phyloP scores from a whole-genome alignment of 2,329 filamentous ascomycete species.

The Pseudocercospora crystallina region DNA sequence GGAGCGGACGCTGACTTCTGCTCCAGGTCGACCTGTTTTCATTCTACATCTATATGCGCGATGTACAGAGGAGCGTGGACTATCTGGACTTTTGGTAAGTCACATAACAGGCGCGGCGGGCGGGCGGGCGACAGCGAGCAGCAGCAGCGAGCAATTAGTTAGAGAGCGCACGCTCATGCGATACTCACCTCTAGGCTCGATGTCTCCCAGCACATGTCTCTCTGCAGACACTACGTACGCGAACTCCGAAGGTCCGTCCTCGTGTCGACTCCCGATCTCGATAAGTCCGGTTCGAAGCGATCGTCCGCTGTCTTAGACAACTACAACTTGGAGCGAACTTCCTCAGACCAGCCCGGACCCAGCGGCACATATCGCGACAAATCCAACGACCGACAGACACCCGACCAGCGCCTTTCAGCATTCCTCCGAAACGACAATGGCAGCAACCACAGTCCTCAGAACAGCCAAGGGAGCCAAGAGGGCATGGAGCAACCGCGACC shows the following conservation, averaged over 20 bases:
- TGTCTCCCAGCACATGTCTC: conserved; percentile 97
- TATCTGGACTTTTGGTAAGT: conserved; percentile 96
- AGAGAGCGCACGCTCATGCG: not conserved
- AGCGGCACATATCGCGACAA: conserved; percentile 42
- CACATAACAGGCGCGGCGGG: not conserved
- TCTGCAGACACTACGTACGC: conserved; percentile 95
- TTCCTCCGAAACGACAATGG: conserved; percentile 61
- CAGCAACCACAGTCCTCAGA: conserved; percentile 48
- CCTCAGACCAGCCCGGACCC: conserved; percentile 34
- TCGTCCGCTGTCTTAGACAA: conserved; percentile 74
- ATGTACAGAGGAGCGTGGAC: conserved; percentile 95
- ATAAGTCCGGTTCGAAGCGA: conserved; percentile 74
- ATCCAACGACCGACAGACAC: conserved; percentile 54
- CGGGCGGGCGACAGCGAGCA: not conserved
- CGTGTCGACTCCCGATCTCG: conserved; percentile 85
- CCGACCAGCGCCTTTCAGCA: conserved; percentile 87
- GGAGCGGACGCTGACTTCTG: conserved; percentile 7
- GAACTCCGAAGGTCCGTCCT: conserved; percentile 91
- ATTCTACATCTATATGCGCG: conserved; percentile 99
- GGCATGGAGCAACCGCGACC: conserved; percentile 52
- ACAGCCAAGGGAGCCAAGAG: conserved; percentile 45
- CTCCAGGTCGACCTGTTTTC: conserved; percentile 82
- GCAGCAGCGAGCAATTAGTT: not conserved
- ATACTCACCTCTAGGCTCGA: conserved; percentile 72
- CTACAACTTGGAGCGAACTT: conserved; percentile 52